Base-by-base conservation (phyloP, 495 filamentous ascomycete genomes). In the Bathelium albidoporum region DNA sequence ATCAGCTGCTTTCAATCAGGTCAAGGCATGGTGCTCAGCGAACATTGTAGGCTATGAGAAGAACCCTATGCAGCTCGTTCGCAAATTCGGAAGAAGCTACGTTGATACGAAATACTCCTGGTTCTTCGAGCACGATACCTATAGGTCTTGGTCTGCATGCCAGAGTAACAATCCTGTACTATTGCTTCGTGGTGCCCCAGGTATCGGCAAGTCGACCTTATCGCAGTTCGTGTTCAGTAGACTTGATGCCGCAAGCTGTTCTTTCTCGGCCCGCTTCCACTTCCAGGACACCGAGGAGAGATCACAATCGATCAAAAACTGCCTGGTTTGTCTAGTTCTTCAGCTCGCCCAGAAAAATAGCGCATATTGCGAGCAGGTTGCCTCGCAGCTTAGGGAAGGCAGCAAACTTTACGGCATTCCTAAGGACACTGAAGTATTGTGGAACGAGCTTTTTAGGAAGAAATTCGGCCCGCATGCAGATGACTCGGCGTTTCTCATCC, bases 41-140 rank as follows among this genome's bases (percentile, higher is more conserved):
- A 49, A 49, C 20, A 49, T 20, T 49, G 20, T n/a, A 49, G 44
- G 44, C 44, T 20, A 20, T 49, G 20, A 5, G 44, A 49, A 49
- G 44, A 20, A 20, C 44, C 44, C 44, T 16, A 49, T 49, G 44
- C 44, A 49, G 18, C 44, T 49, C 18, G 44, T 49, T 49, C 44
- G 44, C 20, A 49, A 20, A 49, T 49, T 49, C 44, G 44, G 44
- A 49, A 49, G 44, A 49, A 49, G 44, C 44, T 49, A 49, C 44
- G 44, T 49, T 49, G 44, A 22, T 20, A 49, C 44, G 44, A 49
- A 49, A 18, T 49, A 49, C 44, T 49, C 20, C 18, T 49, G 44
- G 44, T 49, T 49, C 44, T 49, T 49, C 44, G 11, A 20, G 44
- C 44, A 49, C 20, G 44, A 49, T 49, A 22, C 44, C 18, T 49